phyloP scores from a whole-genome alignment of 352 stramenopile species.

The Pythium phragmiticola region DNA sequence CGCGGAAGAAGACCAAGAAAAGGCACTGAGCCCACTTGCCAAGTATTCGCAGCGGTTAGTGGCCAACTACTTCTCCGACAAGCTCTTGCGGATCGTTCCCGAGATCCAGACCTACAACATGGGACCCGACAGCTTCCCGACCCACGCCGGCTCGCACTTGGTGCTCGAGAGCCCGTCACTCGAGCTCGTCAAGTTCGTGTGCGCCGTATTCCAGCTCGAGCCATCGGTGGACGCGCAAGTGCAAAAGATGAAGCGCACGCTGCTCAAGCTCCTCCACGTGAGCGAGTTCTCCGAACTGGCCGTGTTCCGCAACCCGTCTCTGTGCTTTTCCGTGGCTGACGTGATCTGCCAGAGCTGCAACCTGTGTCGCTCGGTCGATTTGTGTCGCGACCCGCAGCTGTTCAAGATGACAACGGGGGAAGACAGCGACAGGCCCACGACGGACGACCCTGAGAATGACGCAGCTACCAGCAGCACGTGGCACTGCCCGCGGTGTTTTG shows the following conservation, averaged over 20 bases:
- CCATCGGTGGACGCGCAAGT: constrained; percentile 89
- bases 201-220: constrained; percentile 93
- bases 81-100: constrained; percentile 71
- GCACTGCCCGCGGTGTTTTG: constrained; percentile 93
- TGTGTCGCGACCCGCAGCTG: constrained; percentile 92
- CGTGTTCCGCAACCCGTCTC: constrained; percentile 93
- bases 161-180: constrained; percentile 86
- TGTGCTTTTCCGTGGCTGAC: constrained; percentile 95
- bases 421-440: not conserved
- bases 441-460: constrained; percentile 12
- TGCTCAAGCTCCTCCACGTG: constrained; percentile 82
- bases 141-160: constrained; percentile 85
- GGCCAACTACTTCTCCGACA: constrained; percentile 71
- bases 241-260: constrained; percentile 87
- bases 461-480: constrained; percentile 39
- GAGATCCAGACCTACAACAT: constrained; percentile 78
- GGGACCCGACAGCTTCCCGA: constrained; percentile 67
- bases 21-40: constrained; percentile 46
- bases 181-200: constrained; percentile 97
- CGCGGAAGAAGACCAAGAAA: constrained; percentile 37
- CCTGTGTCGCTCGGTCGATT: constrained; percentile 94
- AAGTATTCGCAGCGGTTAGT: constrained; percentile 77
- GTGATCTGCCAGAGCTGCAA: constrained; percentile 97
- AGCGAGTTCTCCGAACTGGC: constrained; percentile 82
- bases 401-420: constrained; percentile 68